These are phyloP conservation scores for Aegilops bicornis DNA, from an alignment of 176 grass and related monocot species.

Conservation along the genomic window DNA sequence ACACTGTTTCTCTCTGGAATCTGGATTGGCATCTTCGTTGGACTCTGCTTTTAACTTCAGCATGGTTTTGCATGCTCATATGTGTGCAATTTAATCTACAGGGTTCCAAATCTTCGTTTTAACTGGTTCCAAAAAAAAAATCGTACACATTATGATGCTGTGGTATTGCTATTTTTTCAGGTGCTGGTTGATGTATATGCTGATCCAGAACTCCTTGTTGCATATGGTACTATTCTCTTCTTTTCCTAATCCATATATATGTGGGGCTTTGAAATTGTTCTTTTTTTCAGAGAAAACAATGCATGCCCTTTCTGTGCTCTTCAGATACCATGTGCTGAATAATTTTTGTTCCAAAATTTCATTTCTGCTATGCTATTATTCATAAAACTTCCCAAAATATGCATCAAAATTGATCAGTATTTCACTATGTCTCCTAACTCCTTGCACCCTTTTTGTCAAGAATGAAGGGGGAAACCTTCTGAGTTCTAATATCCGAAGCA, in stretches of 20 bases:
- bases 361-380: neutral
- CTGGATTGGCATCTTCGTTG: neutral
- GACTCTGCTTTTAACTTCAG: slow-evolving; percentile 11
- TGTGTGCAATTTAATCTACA: slow-evolving; percentile 7
- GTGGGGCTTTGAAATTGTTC: neutral
- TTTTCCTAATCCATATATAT: slow-evolving; percentile 25
- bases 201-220: slow-evolving; percentile 94
- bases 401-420: neutral
- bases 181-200: slow-evolving; percentile 87
- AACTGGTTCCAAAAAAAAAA: no score
- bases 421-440: neutral
- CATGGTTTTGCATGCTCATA: neutral
- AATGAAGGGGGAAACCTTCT: neutral
- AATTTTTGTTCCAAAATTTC: neutral
- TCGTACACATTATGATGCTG: slow-evolving; percentile 7
- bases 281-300: slow-evolving; percentile 14
- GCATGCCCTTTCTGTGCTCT: neutral
- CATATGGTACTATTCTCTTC: slow-evolving; percentile 72
- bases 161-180: slow-evolving; percentile 45
- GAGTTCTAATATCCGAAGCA: neutral
- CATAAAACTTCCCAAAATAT: neutral
- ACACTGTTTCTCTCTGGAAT: neutral
- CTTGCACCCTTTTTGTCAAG: neutral
- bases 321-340: neutral
- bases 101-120: neutral